These are phyloP conservation scores for Sarocladium strictum DNA, from an alignment of 2,329 filamentous ascomycete genomes.

Conservation along the genomic window DNA sequence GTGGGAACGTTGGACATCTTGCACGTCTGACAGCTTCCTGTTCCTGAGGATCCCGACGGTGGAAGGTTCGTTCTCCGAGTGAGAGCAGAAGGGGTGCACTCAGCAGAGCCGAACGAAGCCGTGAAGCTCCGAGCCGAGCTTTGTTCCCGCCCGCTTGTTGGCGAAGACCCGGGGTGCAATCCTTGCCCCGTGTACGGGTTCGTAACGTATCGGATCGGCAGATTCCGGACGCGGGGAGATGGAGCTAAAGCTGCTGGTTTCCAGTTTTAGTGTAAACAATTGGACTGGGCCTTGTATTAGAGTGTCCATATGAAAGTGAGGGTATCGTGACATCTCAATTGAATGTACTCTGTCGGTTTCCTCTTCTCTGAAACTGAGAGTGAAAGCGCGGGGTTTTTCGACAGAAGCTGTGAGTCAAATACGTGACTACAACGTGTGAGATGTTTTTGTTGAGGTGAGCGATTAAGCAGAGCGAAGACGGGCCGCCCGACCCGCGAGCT, in stretches of 20 bases:
- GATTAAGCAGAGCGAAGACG: constrained; percentile 8
- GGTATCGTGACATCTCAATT: not conserved
- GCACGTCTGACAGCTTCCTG: not conserved
- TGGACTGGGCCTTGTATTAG: not conserved
- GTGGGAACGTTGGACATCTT: not conserved
- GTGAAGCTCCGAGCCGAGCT: constrained; percentile 12
- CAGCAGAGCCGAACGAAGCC: constrained; percentile 10
- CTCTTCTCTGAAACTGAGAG: not conserved
- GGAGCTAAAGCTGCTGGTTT: not conserved
- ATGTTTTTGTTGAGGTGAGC: constrained; percentile 6
- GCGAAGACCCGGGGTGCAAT: not conserved
- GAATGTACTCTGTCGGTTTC: not conserved
- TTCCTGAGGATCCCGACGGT: constrained; percentile 6
- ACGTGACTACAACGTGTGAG: constrained; percentile 1
- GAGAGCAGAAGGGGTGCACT: not conserved
- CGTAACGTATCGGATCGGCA: constrained; percentile 5
- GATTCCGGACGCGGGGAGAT: constrained; percentile 10
- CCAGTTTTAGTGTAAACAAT: not conserved
- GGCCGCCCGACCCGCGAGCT: not conserved
- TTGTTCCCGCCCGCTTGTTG: constrained; percentile 1
- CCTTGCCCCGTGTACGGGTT: not conserved
- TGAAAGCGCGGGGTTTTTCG: not conserved
- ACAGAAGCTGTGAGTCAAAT: not conserved
- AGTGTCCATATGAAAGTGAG: not conserved
- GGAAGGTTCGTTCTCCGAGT: not conserved